Conservation (phyloP, 805 yeast species). For the Vanderwaltozyma verrucispora region DNA sequence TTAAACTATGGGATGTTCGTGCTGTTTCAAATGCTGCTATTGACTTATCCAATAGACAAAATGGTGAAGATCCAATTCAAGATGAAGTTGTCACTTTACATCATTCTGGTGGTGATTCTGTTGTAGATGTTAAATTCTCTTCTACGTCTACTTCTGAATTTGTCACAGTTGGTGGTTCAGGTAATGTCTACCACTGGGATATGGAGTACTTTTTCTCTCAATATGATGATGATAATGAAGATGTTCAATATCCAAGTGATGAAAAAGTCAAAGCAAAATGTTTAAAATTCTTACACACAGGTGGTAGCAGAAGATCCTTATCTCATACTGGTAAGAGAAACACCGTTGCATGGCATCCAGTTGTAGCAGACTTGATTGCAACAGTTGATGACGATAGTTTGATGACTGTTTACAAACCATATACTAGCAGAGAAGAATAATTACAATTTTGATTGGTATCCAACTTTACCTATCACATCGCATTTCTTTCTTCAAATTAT, state of each 20-base stretch:
- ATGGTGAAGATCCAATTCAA: slow-evolving; percentile 22
- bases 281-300: slow-evolving; percentile 23
- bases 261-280: slow-evolving; percentile 23
- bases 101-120: slow-evolving; percentile 27
- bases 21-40: slow-evolving; percentile 19
- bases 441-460: no score
- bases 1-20: slow-evolving; percentile 29
- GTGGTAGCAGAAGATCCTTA: slow-evolving; percentile 20
- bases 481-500: no score
- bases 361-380: slow-evolving; percentile 23
- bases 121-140: slow-evolving; percentile 24
- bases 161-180: slow-evolving; percentile 25
- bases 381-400: slow-evolving; percentile 25
- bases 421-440: slow-evolving; percentile 5
- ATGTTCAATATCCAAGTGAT: slow-evolving; percentile 10
- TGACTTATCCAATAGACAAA: slow-evolving; percentile 19
- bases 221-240: slow-evolving; percentile 36
- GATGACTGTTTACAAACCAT: slow-evolving; percentile 25
- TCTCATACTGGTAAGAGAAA: slow-evolving; percentile 17
- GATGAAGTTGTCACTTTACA: slow-evolving; percentile 18
- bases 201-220: slow-evolving; percentile 32
- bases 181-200: slow-evolving; percentile 29
- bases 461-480: no score
- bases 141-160: slow-evolving; percentile 23
- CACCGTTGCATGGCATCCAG: slow-evolving; percentile 26